Base-by-base conservation (phyloP, 2,329 filamentous ascomycete genomes). In the Cladosporium sp. region DNA sequence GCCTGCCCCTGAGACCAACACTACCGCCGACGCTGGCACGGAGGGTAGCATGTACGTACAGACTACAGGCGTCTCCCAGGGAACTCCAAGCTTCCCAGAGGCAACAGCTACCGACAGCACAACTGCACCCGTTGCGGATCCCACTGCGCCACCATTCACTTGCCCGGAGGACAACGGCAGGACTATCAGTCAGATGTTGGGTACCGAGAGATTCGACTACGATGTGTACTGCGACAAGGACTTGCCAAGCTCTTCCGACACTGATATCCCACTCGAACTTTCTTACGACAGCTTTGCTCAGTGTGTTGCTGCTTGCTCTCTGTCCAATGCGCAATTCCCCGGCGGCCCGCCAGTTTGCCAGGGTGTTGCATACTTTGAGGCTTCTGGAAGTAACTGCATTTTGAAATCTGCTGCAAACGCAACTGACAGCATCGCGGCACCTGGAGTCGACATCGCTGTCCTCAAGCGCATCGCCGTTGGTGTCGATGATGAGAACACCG, bases 291-390 rank as follows among this genome's bases (percentile, higher is more conserved):
- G 68, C 26, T 74, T 75, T 66, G 69, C 69, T 10, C 70, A 77
- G 47, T 78, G 76, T 65, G 71, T 72, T 15, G 74, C 72, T 24
- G 74, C 76, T 59, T 78, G 76, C 64, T 76, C 75, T 10, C 55
- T 68, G 11, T 73, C 71, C n/a, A 71, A 78, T 64, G 67, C 68
- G 41, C 68, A 70, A 5, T 71, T 75, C 59, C 69, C 72, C 44
- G 64, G 59, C 6, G 52, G 52, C 5, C 28, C 52, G n/a, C 71
- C 73, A 1, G 72, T 74, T n/a, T 78, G 75, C 66, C 70, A 75
- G 65, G 75, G 73, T 41, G 70, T 74, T 10, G 73, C 72, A 5
- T 76, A 72, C 70, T 74, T 73, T 65, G 68, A 68, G n/a, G 64
- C 68, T n/a, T 47, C 67, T 7, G 72, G 71, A 11, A 70, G 69